Evolutionary conservation across 352 stramenopile species (phyloP), one percentile per base, ranked within the genome.

Genomic region (Aphanomyces invadans): DNA sequence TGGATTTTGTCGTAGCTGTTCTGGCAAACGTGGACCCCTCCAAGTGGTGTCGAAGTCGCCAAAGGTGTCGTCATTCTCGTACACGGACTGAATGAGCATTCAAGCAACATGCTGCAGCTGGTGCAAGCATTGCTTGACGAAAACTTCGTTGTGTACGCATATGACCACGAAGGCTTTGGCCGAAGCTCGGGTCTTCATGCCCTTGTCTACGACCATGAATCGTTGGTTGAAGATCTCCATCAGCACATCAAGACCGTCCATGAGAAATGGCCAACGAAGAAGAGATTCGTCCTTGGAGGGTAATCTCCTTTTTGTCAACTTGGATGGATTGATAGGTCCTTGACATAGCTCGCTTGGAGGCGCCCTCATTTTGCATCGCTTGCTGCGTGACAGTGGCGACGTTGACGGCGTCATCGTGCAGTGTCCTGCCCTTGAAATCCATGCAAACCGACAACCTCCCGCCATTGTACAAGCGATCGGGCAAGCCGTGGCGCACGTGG

Each of bases 81-180:
- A 2, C 60, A 67, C 21, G 60, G 60, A 17, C 26, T 67, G 19
- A 67, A 67, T 33, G 60, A 67, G 42, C 60, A 67, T 19, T 67
- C 60, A 19, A 51, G 60, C 21, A 57, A 57, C 49, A 39, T 67
- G 49, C 23, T 57, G 2, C 26, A 21, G 49, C 33, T 67, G 17
- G 48, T 51, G 2, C 38, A 59, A 19, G 17, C 45, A 4, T 39
- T 67, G 38, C 25, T 67, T 5, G 26, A 48, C 15, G 60, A 31
- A 31, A n/a, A 19, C 2, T 67, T 59, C 49, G 19, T 29, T 15
- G 60, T 59, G 21, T 56, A 59, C 26, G 60, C 60, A 3, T 67
- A 59, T 23, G 60, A 67, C 36, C 60, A 59, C 26, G 60, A 67
- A 44, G 60, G 60, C 25, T 67, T 67, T 42, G 60, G 60, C 11